Percentiles rank a stretch among this genome's conserved stretches.
Evolutionary conservation across 2,329 filamentous ascomycete genomes (phyloP).

Genomic region (Phialophora expanda): DNA sequence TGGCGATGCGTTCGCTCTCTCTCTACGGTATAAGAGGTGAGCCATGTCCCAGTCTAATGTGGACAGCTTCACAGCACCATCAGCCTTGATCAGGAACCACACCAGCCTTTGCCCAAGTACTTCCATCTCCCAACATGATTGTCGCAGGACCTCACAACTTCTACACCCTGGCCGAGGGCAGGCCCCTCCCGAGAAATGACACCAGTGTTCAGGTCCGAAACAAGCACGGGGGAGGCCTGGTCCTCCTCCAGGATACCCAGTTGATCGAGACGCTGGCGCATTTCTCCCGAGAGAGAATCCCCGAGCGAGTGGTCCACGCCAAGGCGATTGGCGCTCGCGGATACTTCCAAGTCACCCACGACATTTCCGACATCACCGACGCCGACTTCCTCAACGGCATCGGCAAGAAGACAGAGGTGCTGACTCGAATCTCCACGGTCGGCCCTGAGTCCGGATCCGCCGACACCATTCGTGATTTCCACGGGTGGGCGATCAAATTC

Average conservation of each 20-base stretch:
- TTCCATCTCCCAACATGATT: slow-evolving; percentile 20
- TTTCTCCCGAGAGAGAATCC: slow-evolving; percentile 67
- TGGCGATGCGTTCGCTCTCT: not conserved
- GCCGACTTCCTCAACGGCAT: slow-evolving; percentile 60
- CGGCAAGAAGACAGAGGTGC: slow-evolving; percentile 60
- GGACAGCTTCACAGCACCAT: not conserved
- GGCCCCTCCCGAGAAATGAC: slow-evolving; percentile 32
- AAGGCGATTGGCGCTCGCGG: slow-evolving; percentile 64
- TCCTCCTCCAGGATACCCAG: slow-evolving; percentile 62
- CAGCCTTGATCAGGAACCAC: not conserved
- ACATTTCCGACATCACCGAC: slow-evolving; percentile 62
- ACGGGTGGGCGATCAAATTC: slow-evolving; percentile 59
- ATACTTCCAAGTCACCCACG: slow-evolving; percentile 65
- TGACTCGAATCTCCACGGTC: slow-evolving; percentile 56
- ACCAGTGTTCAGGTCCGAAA: slow-evolving; percentile 31
- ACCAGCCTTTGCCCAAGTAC: not conserved
- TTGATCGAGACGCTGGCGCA: slow-evolving; percentile 66
- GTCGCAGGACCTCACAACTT: slow-evolving; percentile 35
- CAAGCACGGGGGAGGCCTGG: slow-evolving; percentile 45
- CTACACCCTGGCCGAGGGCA: slow-evolving; percentile 36
- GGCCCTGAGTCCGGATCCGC: slow-evolving; percentile 53
- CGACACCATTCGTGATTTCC: slow-evolving; percentile 56
- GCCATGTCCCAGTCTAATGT: not conserved
- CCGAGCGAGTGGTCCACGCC: slow-evolving; percentile 66
- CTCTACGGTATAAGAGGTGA: slow-evolving; percentile 5